Evolutionary conservation across 305 asterid genomes (phyloP).

Genomic region (Solanum aculeatissimum): DNA sequence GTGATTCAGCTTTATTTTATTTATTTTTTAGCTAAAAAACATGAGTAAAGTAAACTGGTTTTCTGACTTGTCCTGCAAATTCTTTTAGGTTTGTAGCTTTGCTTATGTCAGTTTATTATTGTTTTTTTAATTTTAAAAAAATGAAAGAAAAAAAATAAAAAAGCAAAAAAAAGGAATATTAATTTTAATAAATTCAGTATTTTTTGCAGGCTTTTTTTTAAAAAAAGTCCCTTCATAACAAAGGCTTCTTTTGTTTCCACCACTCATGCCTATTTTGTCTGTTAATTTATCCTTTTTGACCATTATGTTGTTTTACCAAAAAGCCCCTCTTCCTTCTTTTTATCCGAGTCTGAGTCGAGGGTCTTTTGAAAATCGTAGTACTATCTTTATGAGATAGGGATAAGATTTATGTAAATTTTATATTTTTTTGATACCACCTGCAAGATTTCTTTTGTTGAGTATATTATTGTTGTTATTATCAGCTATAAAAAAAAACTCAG

Average conservation of each 20-base stretch:
- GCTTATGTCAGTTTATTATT: not conserved
- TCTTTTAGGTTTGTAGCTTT: not conserved
- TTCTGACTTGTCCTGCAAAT: conserved; percentile 18
- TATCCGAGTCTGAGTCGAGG: fast-evolving
- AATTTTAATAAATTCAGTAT: not conserved
- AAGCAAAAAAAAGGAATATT: not conserved
- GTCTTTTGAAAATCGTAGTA: fast-evolving
- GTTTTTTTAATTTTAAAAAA: not conserved
- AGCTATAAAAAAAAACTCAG: no score
- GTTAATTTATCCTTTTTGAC: not conserved
- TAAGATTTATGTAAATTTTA: not conserved
- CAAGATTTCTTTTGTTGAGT: no score
- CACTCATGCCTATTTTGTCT: conserved; percentile 4
- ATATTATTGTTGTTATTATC: no score
- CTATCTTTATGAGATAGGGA: fast-evolving
- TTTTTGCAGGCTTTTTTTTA: not conserved
- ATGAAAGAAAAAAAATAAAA: not conserved
- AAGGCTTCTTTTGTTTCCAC: conserved; percentile 15
- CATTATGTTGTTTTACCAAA: not conserved
- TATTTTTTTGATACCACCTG: no score
- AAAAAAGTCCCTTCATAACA: not conserved
- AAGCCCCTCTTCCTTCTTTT: not conserved
- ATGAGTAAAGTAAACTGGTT: conserved; percentile 7
- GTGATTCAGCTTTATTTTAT: conserved; percentile 9
- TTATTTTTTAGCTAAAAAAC: conserved; percentile 1